Evolutionary conservation across 2,329 filamentous ascomycete genomes (phyloP), one percentile per base, ranked within the genome.

Genomic region (Trichoderma breve): DNA sequence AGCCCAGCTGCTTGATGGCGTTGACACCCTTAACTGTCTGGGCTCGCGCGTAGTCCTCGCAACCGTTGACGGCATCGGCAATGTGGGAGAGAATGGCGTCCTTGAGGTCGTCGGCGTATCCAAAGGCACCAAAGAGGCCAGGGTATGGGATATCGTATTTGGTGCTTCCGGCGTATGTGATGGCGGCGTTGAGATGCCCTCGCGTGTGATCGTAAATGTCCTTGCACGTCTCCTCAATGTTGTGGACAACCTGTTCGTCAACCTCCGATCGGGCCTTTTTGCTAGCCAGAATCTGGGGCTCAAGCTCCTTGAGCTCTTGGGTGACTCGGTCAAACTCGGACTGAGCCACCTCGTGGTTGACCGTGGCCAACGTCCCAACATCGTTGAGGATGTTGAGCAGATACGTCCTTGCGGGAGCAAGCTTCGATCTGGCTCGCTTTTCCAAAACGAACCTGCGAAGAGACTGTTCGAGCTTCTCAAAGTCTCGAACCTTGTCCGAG

Each of bases 401-500:
- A 79, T 99, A 99, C 2, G 95, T 98, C 82, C 94, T 95, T 7
- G 96, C 96, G 6, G 96, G 96, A 1, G 96, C 95, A 73, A 99
- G 88, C 84, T 99, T 99, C 9, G 96, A 98, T 34, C 94, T 90
- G 62, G 96, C 94, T 71, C 96, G 90, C 85, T 98, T 98, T 80
- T 99, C 96, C 30, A 99, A 86, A 8, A 99, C 96, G 76, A 99
- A 99, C 58, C 95, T 90, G 72, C 96, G 89, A 47, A 99, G 82
- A 4, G 96, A 96, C 75, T 93, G 90, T 81, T 99, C 96, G 6
- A 99, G 86, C 68, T 92, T 91, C 78, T 95, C 92, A 79, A 99
- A 99, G 77, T 98, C 95, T 72, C 91, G 89, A 12, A 95, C 86
- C 82, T 97, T 97, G 78, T 97, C 93, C 78, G 92, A 92, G 70